Evolutionary conservation across 2,329 filamentous ascomycete genomes (phyloP), one percentile per base, ranked within the genome.

Genomic region (Alternaria solani): DNA sequence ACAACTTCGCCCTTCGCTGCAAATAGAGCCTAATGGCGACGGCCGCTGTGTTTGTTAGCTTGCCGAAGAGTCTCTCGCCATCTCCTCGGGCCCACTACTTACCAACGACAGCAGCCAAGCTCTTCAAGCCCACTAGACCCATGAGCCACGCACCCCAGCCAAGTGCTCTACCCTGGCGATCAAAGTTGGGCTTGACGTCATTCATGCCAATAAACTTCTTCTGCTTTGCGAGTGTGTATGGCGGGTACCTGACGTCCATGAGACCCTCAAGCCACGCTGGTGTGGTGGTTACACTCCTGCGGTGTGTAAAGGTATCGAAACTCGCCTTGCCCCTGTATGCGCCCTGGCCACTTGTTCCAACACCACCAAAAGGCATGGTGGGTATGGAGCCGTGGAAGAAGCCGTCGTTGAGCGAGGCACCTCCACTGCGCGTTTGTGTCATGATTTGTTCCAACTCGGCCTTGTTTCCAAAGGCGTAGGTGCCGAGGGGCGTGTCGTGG

Each of bases 381-480:
- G 87, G 85, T 64, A 95, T 85, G 23, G 86, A 85, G 60, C 85
- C 88, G 76, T 93, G 91, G 81, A 90, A 89, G 77, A 88, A 90
- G 55, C 87, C 85, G 74, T 85, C 83, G 66, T 85, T 85, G 65
- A 85, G 71, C 7, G 80, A 82, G 42, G 81, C 83, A 54, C 83
- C 83, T 14, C 83, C 83, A n/a, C 82, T 84, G 46, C 82, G 81
- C 2, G 82, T 84, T 59, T 82, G 75, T 7, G 73, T 70, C 36
- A 85, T 79, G 42, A 85, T 83, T 75, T 90, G 90, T 30, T 91
- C 84, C 46, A 90, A 91, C 75, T 97, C 94, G 3, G 83, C 83
- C 71, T 93, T 91, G 64, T 85, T 90, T 55, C 94, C 94, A 79
- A 98, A 98, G 6, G 91, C 87, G 77, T 93, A 96, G 44, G 97